A percentile compares a stretch with the other conserved stretches of the same genome.
Conservation (phyloP, 2,329 filamentous ascomycete genomes). For the Aspergillus niger region DNA sequence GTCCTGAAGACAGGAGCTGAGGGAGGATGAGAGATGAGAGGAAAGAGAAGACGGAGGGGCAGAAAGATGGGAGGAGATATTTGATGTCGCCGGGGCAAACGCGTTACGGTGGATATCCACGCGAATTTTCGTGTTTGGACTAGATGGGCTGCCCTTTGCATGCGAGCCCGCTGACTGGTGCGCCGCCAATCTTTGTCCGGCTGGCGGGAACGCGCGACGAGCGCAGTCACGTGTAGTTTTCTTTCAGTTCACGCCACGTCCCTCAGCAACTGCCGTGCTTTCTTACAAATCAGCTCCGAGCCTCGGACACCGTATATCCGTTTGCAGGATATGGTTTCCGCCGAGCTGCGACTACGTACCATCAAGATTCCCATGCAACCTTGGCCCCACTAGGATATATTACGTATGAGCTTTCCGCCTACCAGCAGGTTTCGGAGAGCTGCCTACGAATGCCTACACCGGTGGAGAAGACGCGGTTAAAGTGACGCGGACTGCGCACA, state of each 20-base stretch:
- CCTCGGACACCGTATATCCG: background rate
- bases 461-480: no score
- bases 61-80: slow-evolving; percentile 30
- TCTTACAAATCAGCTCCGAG: slow-evolving; percentile 9
- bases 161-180: background rate
- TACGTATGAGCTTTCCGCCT: no score
- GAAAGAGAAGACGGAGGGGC: slow-evolving; percentile 33
- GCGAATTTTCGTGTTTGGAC: slow-evolving; percentile 39
- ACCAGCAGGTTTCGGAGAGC: no score
- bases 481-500: no score
- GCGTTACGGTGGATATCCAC: slow-evolving; percentile 33
- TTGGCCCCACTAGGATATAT: background rate
- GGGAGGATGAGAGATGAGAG: slow-evolving; percentile 24
- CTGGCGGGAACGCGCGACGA: slow-evolving; percentile 20
- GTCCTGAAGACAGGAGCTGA: slow-evolving; percentile 18
- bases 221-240: slow-evolving; percentile 25
- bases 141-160: slow-evolving; percentile 30
- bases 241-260: slow-evolving; percentile 9
- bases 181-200: slow-evolving; percentile 6
- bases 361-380: background rate
- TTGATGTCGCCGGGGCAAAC: slow-evolving; percentile 36
- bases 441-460: no score
- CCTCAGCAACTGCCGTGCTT: background rate
- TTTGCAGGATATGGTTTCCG: background rate
- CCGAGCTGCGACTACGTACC: background rate